Base-by-base conservation (phyloP, 257 asterid genomes). In the Leonotis leonurus region DNA sequence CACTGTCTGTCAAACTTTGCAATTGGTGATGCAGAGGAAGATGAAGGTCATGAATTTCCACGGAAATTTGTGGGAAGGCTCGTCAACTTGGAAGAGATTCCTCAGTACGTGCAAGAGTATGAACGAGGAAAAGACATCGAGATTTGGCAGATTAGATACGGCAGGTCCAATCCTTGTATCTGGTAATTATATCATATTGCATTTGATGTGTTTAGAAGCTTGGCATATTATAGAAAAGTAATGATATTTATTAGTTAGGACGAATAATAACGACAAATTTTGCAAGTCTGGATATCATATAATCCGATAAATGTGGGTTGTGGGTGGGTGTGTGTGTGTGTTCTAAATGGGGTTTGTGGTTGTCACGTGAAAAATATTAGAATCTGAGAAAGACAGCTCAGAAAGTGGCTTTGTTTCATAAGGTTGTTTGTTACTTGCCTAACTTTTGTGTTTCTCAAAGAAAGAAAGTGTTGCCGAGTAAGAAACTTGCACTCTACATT, bases 111-210 rank as follows among this genome's bases (percentile, higher is more conserved):
- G 57, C 71, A 44, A 46, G 85, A 77, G 37, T 93, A 89, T 36
- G 77, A 78, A 25, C 81, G 99, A 49, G 97, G 96, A 63, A 73
- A 61, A 10, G 94, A 85, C 18, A 92, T 89, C 5, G 99, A 89
- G 83, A 52, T 92, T 51, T 92, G 97, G 97, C 73, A 78, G 76
- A 89, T 92, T 36, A 78, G 74, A 77, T 78, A 81, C 52, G 64
- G 13, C 32, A 63, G 48, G 51, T 56, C 33, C 16, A 27, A 44
- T 20, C 53, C 37, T 58, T 33, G 43, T 67, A 53, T 30, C 65
- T 11, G 58, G 72, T 60, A 56, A 32, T 27, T 45, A 12, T 55
- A 20, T 8, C 36, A 24, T 55, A 33, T 54, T 58, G 46, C 53
- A 35, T 29, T 22, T 40, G 48, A 20, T 41, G n/a, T n/a, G n/a